Evolutionary conservation across 1,284 basidiomycete species (phyloP), one percentile per base, ranked within the genome.

Genomic region (Tilletia setariae): DNA sequence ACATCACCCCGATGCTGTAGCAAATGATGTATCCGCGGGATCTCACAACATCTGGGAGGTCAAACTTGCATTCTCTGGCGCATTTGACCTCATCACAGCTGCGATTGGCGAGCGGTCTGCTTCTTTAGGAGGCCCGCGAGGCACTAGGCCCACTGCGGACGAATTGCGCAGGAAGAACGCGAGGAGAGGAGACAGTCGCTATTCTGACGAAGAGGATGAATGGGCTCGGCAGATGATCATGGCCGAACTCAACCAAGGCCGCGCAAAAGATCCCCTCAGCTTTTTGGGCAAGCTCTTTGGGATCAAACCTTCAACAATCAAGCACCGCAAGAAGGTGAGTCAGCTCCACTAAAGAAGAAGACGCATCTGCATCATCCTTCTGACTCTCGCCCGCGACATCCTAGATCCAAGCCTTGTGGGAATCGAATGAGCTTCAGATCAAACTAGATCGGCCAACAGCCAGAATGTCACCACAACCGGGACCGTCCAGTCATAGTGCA

Each of bases 11-110:
- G 21, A 71, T 23, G 43, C 23, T 35, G 47, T 71, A 94, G 92
- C 89, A 46, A 98, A 98, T 81, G 95, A 98, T 83, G 93, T 98
- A 47, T 93, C 93, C 0, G 88, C 87, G 63, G 92, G 92, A 1
- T 94, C 94, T 0, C 95, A 89, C 82, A 89, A 89, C 28, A 92
- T 98, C 71, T 85, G 87, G 42, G 89, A 89, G 76, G 93, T 98
- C 56, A 88, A 90, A 23, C 87, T 89, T 67, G 91, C 92, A 0
- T 86, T 98, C 67, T 89, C 90, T 0, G 94, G 94, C 2, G 95
- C 94, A 1, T 89, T 89, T 84, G 89, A 89, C 66, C 90, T 95
- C 43, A 87, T 98, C 79, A 89, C 89, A 15, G 85, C 72, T 84
- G 86, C 79, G 49, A 72, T 82, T 44, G 79, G 76, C 67, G 72